Conservation (phyloP, 805 yeast genomes). For the Clavispora santaluciae region DNA sequence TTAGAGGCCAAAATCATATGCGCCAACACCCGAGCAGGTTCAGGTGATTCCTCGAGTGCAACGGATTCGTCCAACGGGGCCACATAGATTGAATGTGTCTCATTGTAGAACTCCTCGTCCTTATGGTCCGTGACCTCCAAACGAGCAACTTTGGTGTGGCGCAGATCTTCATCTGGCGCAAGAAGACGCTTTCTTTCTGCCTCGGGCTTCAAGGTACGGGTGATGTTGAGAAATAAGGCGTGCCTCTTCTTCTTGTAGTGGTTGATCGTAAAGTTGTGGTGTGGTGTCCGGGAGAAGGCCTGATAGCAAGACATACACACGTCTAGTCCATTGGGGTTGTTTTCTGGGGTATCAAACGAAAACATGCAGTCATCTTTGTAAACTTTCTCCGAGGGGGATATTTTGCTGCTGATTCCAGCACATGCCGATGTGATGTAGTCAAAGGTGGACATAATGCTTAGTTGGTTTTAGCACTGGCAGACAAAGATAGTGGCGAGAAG, state of each 20-base stretch:
- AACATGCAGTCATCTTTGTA: conserved; percentile 89
- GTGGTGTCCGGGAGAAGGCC: conserved; percentile 50
- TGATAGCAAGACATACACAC: conserved; percentile 73
- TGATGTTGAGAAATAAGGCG: conserved; percentile 53
- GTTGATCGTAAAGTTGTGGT: conserved; percentile 46
- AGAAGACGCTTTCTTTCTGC: conserved; percentile 17
- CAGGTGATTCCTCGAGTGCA: conserved; percentile 20
- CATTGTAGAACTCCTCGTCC: conserved; percentile 61
- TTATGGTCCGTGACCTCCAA: conserved; percentile 60
- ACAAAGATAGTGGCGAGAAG: background rate
- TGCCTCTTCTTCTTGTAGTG: conserved; percentile 56
- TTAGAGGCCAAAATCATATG: conserved; percentile 49
- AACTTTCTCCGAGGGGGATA: conserved; percentile 33
- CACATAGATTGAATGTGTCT: conserved; percentile 38
- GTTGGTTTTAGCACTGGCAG: background rate
- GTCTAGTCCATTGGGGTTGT: conserved; percentile 53
- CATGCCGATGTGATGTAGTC: conserved; percentile 6
- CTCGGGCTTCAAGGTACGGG: conserved; percentile 44
- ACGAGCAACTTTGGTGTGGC: conserved; percentile 48
- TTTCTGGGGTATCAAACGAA: conserved; percentile 67
- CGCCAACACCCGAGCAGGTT: conserved; percentile 25
- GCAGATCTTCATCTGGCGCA: conserved; percentile 21
- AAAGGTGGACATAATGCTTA: conserved; percentile 3
- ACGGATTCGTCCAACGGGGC: conserved; percentile 24
- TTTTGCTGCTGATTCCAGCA: conserved; percentile 16